These are phyloP conservation scores for Eucalyptus marginata DNA, from an alignment of 345 rosid species.

Conservation along the genomic window DNA sequence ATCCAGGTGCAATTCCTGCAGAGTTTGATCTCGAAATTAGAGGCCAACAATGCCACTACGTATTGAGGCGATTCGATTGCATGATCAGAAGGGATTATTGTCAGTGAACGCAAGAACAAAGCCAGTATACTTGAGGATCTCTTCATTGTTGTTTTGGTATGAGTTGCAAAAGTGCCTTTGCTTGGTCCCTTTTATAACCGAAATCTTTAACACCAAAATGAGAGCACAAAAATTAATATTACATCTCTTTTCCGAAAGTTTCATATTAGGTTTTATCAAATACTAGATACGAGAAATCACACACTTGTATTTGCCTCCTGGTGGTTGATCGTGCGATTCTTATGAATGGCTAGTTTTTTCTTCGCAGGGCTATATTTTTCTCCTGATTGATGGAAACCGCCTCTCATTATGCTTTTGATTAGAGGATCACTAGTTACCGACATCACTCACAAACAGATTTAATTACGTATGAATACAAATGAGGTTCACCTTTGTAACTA, in stretches of 20 bases:
- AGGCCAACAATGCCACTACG: background rate
- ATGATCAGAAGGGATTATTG: background rate
- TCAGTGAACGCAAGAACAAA: background rate
- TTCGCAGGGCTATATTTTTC: background rate
- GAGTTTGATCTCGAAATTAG: background rate
- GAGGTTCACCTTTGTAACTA: background rate
- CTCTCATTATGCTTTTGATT: background rate
- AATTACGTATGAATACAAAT: background rate
- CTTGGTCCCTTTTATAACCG: background rate
- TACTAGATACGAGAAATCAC: background rate
- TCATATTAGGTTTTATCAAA: background rate
- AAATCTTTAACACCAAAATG: background rate
- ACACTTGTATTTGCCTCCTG: background rate
- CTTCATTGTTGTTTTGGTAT: background rate
- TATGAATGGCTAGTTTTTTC: background rate
- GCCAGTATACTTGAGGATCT: background rate
- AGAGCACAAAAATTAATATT: background rate
- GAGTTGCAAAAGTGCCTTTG: background rate
- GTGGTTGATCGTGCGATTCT: background rate
- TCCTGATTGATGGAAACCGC: background rate
- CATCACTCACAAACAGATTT: background rate
- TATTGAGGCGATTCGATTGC: background rate
- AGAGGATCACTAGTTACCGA: background rate
- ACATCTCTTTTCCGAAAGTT: background rate
- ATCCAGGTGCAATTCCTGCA: background rate